Percentiles rank a stretch among this genome's conserved stretches.
These are phyloP conservation scores for Blastobotrys buckinghamii DNA, from an alignment of 1,139 yeast species.

Conservation along the genomic window DNA sequence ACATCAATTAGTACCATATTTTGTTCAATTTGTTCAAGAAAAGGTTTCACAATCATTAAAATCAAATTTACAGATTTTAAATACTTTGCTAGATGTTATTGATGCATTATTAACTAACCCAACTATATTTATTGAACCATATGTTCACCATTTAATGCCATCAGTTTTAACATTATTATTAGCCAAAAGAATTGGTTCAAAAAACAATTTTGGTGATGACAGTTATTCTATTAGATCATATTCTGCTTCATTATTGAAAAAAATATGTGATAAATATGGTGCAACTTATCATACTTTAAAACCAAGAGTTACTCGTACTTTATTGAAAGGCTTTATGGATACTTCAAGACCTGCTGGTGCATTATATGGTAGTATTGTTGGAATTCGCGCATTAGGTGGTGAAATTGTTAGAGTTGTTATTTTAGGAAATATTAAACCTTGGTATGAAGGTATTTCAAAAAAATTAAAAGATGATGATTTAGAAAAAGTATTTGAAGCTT, in stretches of 20 bases:
- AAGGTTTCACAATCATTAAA: conserved; percentile 86
- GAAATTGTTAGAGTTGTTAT: conserved; percentile 84
- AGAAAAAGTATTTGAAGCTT: conserved; percentile 24
- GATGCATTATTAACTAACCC: conserved; percentile 80
- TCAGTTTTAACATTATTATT: conserved; percentile 82
- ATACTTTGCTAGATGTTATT: conserved; percentile 88
- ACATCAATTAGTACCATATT: conserved; percentile 94
- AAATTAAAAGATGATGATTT: conserved; percentile 27
- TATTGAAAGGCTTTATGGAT: conserved; percentile 85
- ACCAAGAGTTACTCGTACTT: conserved; percentile 90
- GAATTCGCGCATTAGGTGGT: conserved; percentile 74
- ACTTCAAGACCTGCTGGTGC: conserved; percentile 76
- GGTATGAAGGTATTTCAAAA: conserved; percentile 43
- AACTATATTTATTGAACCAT: conserved; percentile 88
- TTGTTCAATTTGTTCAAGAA: conserved; percentile 93
- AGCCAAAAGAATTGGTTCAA: conserved; percentile 82
- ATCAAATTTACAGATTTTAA: conserved; percentile 54
- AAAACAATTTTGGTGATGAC: conserved; percentile 24
- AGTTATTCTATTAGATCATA: conserved; percentile 62
- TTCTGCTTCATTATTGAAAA: conserved; percentile 77
- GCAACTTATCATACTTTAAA: conserved; percentile 83
- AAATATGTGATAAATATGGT: conserved; percentile 72
- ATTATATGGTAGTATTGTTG: conserved; percentile 86
- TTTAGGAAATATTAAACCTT: conserved; percentile 75
- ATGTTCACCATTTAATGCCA: conserved; percentile 95